Base-by-base conservation (phyloP, 176 grass and related monocot species). In the Saccharum spontaneum region DNA sequence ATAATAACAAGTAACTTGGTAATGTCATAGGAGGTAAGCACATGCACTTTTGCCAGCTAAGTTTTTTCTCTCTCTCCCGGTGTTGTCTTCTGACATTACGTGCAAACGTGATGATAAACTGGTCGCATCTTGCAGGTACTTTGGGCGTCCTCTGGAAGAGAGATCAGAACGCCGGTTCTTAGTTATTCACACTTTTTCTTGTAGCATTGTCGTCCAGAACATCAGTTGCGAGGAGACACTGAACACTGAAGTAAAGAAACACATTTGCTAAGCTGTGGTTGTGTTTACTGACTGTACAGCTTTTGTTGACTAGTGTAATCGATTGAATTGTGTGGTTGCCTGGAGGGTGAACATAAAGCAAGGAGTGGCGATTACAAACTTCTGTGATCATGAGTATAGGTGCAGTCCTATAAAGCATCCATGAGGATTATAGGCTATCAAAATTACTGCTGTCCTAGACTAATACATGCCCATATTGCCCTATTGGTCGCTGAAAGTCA, bases 211-310 rank as follows among this genome's bases (percentile, higher is more conserved):
- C 46, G 14, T 57, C 30, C 2, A 7, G 15, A 34, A 45, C 43
- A 41, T 67, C 34, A 10, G 18, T 39, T 8, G 61, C 5, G 22
- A 41, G 46, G 14, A 50, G 16, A 36, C 36, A 44, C 5, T 46
- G 28, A 12, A 46, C 36, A 44, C 8, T 78, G 22, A 70, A 71
- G 28, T 18, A 39, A 61, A 46, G 26, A 36, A 84, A 79, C 24
- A 17, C 24, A 45, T 60, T 84, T 78, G 34, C 48, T 43, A 20
- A 34, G 38, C 6, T 28, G 41, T 79, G 60, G 17, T 76, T 28
- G 46, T 34, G 18, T 68, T 9, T 74, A 16, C 65, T 55, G 83
- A 38, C 65, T 86, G 88, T 86, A 86, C 73, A 90, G 52, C 17
- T 82, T 71, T 10, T 65, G 18, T 72, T 34, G 14, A 40, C 23